Percentiles rank a stretch among this genome's conserved stretches.
phyloP scores from a whole-genome alignment of 495 filamentous ascomycete species.

The Aspergillus panamensis region DNA sequence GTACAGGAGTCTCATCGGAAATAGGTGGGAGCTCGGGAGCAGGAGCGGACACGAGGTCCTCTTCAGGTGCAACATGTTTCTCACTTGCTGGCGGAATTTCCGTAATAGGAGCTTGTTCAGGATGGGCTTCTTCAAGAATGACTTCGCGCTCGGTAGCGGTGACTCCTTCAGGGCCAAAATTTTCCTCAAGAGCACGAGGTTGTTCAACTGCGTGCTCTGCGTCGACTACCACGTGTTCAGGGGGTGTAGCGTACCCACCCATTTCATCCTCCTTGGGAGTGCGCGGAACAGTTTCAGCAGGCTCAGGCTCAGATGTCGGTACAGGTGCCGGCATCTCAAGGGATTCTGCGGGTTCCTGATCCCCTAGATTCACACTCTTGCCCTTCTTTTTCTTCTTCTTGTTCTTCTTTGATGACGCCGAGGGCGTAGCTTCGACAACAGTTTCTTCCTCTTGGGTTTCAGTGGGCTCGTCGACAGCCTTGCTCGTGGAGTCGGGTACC shows the following conservation, averaged over 20 bases:
- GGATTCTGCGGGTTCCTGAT: conserved; percentile 10
- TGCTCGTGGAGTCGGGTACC: not conserved
- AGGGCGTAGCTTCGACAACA: conserved; percentile 11
- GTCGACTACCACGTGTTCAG: conserved; percentile 2
- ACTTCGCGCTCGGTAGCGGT: not conserved
- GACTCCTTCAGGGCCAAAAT: not conserved
- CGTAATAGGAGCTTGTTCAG: not conserved
- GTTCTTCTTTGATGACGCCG: conserved; percentile 34
- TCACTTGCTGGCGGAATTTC: not conserved
- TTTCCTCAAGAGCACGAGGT: not conserved
- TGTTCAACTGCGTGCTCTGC: not conserved
- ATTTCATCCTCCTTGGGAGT: conserved; percentile 1
- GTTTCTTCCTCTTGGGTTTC: conserved; percentile 15
- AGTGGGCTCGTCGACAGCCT: not conserved
- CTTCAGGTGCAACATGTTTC: not conserved
- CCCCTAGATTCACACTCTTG: conserved; percentile 23
- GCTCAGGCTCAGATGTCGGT: not conserved
- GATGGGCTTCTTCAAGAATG: not conserved
- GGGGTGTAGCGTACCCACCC: not conserved
- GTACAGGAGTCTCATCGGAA: not conserved
- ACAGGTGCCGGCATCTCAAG: conserved; percentile 8
- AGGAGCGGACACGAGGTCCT: not conserved
- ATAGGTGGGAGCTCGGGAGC: not conserved
- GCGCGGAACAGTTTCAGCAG: not conserved
- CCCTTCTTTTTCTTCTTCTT: conserved; percentile 40